Evolutionary conservation across 2,329 filamentous ascomycete species (phyloP), one percentile per base, ranked within the genome.

Genomic region (Microdochium trichocladiopsis): DNA sequence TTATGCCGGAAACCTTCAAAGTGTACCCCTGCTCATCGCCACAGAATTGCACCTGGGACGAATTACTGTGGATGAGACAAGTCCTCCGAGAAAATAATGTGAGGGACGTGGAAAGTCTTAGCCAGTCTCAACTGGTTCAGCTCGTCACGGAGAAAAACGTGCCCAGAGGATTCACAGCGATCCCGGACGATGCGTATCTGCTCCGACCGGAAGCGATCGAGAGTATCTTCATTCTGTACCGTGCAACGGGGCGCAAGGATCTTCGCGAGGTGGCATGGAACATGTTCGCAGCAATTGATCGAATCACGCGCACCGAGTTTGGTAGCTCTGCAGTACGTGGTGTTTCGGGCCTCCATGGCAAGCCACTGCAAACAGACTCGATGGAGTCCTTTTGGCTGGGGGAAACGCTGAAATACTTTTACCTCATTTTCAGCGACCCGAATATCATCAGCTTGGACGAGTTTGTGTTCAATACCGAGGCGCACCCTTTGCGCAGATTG

Each of bases 301-400:
- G 62, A 10, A 59, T 60, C 4, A 64, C 64, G 2, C 53, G 56
- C 25, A 62, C 63, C 2, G 50, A 53, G 25, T 50, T 49, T 18
- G 63, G 61, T 23, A 64, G 65, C 47, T 61, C 63, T 5, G 51
- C 63, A 2, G 57, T 66, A 22, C 52, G 49, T 11, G 61, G 66
- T 37, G 64, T 66, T 8, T 84, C 82, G 55, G 69, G 62, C 0
- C 63, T 58, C 28, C 70, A 68, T n/a, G 78, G 80, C 9, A 72
- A 51, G 58, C 62, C 47, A 2, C 31, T 73, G 45, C 65, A 69
- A 51, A 67, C 72, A 47, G 82, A 87, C 59, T 65, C 25, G 4
- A 16, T 49, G 66, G 79, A 85, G 63, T 82, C 76, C 53, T 85
- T 84, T 59, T 86, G 82, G 79, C 69, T 82, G 58, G 80, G 79